Evolutionary conservation across 805 yeast species (phyloP).

Genomic region (Metschnikowia aberdeeniae): DNA sequence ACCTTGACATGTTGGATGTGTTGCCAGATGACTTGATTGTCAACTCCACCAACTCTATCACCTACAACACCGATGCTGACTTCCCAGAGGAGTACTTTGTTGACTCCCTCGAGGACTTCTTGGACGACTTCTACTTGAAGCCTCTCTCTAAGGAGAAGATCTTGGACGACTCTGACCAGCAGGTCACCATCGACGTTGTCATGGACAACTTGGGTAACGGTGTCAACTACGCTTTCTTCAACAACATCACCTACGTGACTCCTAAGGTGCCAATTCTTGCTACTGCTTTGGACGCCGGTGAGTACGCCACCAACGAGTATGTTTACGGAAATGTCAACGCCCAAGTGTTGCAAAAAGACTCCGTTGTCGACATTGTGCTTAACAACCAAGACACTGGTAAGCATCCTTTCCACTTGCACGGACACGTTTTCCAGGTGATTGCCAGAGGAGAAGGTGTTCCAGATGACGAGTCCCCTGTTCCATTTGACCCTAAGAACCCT

Average conservation of each 20-base stretch:
- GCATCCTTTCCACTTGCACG: constrained; percentile 98
- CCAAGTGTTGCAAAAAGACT: constrained; percentile 61
- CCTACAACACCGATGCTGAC: constrained; percentile 42
- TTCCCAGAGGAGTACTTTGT: constrained; percentile 41
- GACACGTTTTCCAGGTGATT: constrained; percentile 82
- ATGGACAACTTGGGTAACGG: constrained; percentile 89
- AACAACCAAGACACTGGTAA: constrained; percentile 88
- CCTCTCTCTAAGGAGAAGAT: constrained; percentile 37
- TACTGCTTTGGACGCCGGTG: constrained; percentile 73
- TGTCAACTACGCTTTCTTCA: constrained; percentile 94
- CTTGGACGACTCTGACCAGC: constrained; percentile 64
- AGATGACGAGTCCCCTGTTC: constrained; percentile 51
- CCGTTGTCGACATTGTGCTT: constrained; percentile 71
- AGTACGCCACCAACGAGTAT: constrained; percentile 45
- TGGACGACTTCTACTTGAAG: constrained; percentile 37
- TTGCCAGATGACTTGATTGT: constrained; percentile 60
- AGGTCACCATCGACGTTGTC: constrained; percentile 63
- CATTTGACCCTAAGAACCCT: constrained; percentile 48
- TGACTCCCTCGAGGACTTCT: constrained; percentile 43
- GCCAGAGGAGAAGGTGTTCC: constrained; percentile 62
- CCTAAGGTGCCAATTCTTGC: constrained; percentile 86
- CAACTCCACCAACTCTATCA: constrained; percentile 73
- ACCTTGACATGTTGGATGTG: constrained; percentile 76
- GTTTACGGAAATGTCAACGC: constrained; percentile 84
- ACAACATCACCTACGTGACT: constrained; percentile 68